Evolutionary conservation across 1,284 basidiomycete species (phyloP).

Genomic region (Cystobasidium pallidum): DNA sequence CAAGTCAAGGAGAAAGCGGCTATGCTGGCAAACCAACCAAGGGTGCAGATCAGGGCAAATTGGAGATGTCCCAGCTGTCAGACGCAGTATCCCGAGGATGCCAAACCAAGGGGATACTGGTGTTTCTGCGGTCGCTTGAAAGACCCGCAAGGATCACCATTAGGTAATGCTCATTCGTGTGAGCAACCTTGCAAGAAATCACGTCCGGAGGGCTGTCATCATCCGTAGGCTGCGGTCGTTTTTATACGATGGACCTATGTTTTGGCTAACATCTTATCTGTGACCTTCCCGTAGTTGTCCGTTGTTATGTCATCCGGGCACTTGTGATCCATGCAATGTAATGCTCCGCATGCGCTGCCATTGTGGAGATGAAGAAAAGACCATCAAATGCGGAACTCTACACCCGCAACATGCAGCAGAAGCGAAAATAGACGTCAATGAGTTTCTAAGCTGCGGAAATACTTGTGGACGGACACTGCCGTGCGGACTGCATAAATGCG

Average conservation of each 20-base stretch:
- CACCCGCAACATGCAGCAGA: slow-evolving; percentile 24
- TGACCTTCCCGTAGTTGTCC: slow-evolving; percentile 65
- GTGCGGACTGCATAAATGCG: slow-evolving; percentile 50
- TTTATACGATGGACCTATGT: neutral
- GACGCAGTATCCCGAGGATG: slow-evolving; percentile 60
- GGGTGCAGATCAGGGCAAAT: slow-evolving; percentile 44
- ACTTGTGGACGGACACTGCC: slow-evolving; percentile 44
- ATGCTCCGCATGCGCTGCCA: slow-evolving; percentile 68
- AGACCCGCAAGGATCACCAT: slow-evolving; percentile 65
- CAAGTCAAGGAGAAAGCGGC: slow-evolving; percentile 61
- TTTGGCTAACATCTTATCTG: neutral
- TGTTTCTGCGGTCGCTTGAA: slow-evolving; percentile 79
- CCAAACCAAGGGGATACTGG: slow-evolving; percentile 67
- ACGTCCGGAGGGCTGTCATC: slow-evolving; percentile 63
- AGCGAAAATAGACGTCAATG: slow-evolving; percentile 13
- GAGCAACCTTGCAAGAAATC: slow-evolving; percentile 72
- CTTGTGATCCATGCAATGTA: slow-evolving; percentile 67
- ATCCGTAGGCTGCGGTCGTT: slow-evolving; percentile 68
- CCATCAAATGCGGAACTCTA: slow-evolving; percentile 55
- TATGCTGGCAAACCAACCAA: slow-evolving; percentile 46
- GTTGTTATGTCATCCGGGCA: slow-evolving; percentile 70
- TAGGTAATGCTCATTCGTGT: slow-evolving; percentile 78
- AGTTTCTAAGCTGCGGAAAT: slow-evolving; percentile 43
- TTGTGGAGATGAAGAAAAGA: slow-evolving; percentile 71
- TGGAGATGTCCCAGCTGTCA: slow-evolving; percentile 54